Evolutionary conservation across 2,329 filamentous ascomycete species (phyloP), one percentile per base, ranked within the genome.

Genomic region (Neospermospora avenae): DNA sequence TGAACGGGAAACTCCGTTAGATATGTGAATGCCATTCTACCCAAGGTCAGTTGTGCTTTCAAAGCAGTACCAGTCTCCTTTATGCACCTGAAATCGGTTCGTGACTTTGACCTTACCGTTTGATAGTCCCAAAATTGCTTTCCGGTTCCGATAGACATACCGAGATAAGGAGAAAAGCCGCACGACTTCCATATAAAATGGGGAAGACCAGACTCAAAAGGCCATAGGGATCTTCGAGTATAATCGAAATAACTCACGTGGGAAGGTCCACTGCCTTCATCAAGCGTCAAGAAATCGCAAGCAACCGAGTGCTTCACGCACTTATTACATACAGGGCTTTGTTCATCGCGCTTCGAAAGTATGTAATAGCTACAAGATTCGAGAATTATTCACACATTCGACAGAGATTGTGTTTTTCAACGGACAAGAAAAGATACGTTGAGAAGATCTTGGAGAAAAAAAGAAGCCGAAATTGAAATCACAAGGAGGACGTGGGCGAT

Each of bases 291-390:
- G 55, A 73, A 76, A 54, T 75, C 74, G 62, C 76, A 77, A 49
- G 70, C 63, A 10, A 77, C 74, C 11, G 74, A 75, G 54, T 77
- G 75, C 18, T 72, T 74, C 42, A 74, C 71, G 65, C 76, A 77
- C 63, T 77, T 77, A 49, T 71, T 68, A 59, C 76, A 77, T 59
- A 72, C 68, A 24, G 76, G 76, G 37, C 70, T 70, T 31, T 72
- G 68, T 58, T 77, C 76, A 59, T 77, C 76, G 60, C 76, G 20
- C 31, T 18, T 39, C 18, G 20, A 25, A 39, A 39, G 20, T 14
- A 13, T n/a, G n/a, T n/a, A n/a, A n/a, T n/a, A n/a, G n/a, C n/a
- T n/a, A n/a, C n/a, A n/a, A n/a, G n/a, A n/a, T n/a, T n/a, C n/a
- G n/a, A n/a, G n/a, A n/a, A n/a, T n/a, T n/a, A n/a, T n/a, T n/a